A percentile compares a stretch with the other conserved stretches of the same genome.
phyloP scores from a whole-genome alignment of 805 yeast genomes.

The Cyberlindnera euphorbiae region DNA sequence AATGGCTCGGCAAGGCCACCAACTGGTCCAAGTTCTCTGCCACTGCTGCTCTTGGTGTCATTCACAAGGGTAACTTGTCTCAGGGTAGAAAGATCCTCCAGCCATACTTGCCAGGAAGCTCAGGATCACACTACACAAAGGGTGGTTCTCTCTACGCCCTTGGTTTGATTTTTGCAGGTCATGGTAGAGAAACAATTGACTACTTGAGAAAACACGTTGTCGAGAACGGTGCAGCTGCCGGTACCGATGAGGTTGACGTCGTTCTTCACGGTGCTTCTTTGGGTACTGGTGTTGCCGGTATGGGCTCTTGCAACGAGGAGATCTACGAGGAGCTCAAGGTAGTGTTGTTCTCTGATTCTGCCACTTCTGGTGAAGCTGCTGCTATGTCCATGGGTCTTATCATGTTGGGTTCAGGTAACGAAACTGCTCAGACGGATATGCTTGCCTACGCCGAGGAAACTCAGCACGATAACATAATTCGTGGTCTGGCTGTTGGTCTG shows the following conservation, averaged over 20 bases:
- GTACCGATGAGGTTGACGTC: constrained; percentile 69
- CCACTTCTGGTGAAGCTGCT: constrained; percentile 93
- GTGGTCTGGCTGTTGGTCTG: constrained; percentile 88
- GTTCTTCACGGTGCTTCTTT: constrained; percentile 92
- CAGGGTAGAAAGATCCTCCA: constrained; percentile 84
- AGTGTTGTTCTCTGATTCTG: constrained; percentile 84
- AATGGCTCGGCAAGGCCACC: constrained; percentile 96
- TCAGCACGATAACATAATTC: constrained; percentile 89
- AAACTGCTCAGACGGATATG: constrained; percentile 71
- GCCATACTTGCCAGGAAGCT: constrained; percentile 84
- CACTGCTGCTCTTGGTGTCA: constrained; percentile 96
- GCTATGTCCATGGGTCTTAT: constrained; percentile 94
- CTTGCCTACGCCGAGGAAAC: constrained; percentile 89
- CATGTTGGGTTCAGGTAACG: constrained; percentile 86
- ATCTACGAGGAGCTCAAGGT: constrained; percentile 80
- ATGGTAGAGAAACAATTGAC: constrained; percentile 81
- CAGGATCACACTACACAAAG: constrained; percentile 81
- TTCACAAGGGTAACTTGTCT: constrained; percentile 89
- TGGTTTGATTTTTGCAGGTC: constrained; percentile 94
- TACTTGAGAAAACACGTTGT: constrained; percentile 70
- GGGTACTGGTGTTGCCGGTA: constrained; percentile 94
- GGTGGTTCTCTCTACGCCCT: constrained; percentile 94
- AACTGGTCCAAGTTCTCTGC: constrained; percentile 98
- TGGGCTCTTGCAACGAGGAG: constrained; percentile 76
- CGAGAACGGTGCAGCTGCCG: constrained; percentile 57